phyloP scores from a whole-genome alignment of 345 rosid species.

The Trapa bicornis region DNA sequence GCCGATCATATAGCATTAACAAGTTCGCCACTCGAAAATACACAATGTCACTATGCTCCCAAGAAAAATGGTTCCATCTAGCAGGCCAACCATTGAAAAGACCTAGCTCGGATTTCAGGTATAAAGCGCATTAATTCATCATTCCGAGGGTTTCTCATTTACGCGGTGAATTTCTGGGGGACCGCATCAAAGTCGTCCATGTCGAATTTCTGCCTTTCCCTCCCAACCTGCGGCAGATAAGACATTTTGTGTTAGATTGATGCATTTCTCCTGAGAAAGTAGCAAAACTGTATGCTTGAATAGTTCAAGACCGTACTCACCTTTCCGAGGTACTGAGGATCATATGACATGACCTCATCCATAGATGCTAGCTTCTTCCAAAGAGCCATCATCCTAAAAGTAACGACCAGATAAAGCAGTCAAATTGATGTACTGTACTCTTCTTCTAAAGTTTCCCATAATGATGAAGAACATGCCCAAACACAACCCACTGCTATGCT shows the following conservation, averaged over 20 bases:
- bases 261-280: not conserved
- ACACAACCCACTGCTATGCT: too few species aligned
- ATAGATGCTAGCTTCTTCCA: slow-evolving; percentile 67
- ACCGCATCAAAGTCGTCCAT: slow-evolving; percentile 83
- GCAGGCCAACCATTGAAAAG: not conserved
- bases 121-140: not conserved
- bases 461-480: too few species aligned
- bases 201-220: slow-evolving; percentile 82
- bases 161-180: slow-evolving; percentile 78
- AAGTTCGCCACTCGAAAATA: not conserved
- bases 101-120: not conserved
- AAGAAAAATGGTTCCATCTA: not conserved
- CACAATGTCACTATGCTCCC: not conserved
- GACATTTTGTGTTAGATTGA: not conserved
- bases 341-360: slow-evolving; percentile 73
- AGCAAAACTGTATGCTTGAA: not conserved
- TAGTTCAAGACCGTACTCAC: slow-evolving; percentile 18
- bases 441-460: too few species aligned
- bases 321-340: slow-evolving; percentile 69
- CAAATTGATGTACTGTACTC: too few species aligned
- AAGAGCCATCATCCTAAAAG: slow-evolving; percentile 59
- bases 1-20: not conserved
- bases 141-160: slow-evolving; percentile 8
- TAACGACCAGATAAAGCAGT: not conserved
- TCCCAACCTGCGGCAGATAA: slow-evolving; percentile 46